These are phyloP conservation scores for Ascocoryne sarcoides DNA, from an alignment of 2,329 filamentous ascomycete species.

Conservation along the genomic window DNA sequence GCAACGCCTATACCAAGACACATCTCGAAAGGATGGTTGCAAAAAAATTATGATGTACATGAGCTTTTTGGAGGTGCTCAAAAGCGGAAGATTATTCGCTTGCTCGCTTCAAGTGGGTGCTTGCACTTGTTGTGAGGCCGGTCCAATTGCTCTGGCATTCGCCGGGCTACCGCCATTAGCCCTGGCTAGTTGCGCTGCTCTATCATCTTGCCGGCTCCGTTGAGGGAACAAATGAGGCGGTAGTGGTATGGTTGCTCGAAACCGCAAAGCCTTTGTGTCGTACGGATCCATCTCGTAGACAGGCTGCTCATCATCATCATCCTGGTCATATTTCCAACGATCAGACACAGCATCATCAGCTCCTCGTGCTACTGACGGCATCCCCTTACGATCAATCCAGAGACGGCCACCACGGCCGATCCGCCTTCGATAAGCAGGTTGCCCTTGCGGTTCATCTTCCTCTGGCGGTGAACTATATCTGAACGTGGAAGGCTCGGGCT, in stretches of 20 bases:
- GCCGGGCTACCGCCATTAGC: slow-evolving; percentile 13
- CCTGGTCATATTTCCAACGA: slow-evolving; percentile 79
- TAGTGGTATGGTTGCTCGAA: slow-evolving; percentile 39
- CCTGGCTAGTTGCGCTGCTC: slow-evolving; percentile 12
- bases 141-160: slow-evolving; percentile 17
- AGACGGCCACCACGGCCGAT: slow-evolving; percentile 76
- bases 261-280: slow-evolving; percentile 49
- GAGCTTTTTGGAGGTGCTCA: background rate
- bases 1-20: slow-evolving; percentile 23
- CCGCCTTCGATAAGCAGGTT: slow-evolving; percentile 69
- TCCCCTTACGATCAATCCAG: slow-evolving; percentile 77
- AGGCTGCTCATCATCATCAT: slow-evolving; percentile 71
- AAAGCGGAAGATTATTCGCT: background rate
- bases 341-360: slow-evolving; percentile 44
- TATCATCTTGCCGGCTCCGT: slow-evolving; percentile 18
- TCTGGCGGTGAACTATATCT: slow-evolving; percentile 22
- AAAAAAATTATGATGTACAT: slow-evolving; percentile 23
- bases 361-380: slow-evolving; percentile 43
- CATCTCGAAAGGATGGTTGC: slow-evolving; percentile 19
- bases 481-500: slow-evolving; percentile 18
- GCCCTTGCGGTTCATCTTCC: slow-evolving; percentile 23
- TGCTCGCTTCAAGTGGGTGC: slow-evolving; percentile 18
- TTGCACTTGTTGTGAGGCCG: slow-evolving; percentile 11
- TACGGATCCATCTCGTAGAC: slow-evolving; percentile 69
- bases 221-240: slow-evolving; percentile 22